These are phyloP conservation scores for Penicillium freii DNA, from an alignment of 2,329 filamentous ascomycete species.

Conservation along the genomic window DNA sequence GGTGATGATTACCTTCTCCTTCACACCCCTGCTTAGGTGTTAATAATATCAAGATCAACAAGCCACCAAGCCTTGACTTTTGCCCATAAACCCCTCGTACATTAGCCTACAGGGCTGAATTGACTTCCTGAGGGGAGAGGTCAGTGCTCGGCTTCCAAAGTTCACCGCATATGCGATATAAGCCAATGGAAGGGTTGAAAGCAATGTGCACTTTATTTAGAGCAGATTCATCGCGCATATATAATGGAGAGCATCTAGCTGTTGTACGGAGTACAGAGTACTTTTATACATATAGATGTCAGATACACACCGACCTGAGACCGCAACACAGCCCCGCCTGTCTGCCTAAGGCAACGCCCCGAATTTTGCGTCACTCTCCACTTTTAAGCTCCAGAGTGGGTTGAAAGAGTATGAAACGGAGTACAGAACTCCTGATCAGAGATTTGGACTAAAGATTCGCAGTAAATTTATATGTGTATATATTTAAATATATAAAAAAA, in stretches of 20 bases:
- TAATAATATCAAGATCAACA: neutral
- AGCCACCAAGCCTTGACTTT: neutral
- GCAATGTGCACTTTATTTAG: too few relatives aligned
- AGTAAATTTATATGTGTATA: neutral
- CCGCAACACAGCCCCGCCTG: slow-evolving; percentile 1
- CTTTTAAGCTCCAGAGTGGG: slow-evolving; percentile 20
- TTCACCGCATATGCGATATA: slow-evolving; percentile 1
- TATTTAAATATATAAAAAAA: neutral
- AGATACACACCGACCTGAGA: neutral
- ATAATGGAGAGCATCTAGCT: neutral
- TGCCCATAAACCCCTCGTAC: neutral
- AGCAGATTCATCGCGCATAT: neutral
- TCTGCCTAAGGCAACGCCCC: neutral
- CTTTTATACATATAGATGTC: neutral
- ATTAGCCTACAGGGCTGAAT: neutral
- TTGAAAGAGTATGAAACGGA: slow-evolving; percentile 9
- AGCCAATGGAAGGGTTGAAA: neutral
- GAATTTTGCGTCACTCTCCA: slow-evolving; percentile 26
- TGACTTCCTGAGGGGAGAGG: neutral
- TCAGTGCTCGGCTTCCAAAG: neutral
- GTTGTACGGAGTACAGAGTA: neutral
- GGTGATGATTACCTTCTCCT: neutral
- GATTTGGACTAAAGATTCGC: neutral
- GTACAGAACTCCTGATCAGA: slow-evolving; percentile 5
- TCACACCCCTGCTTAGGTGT: neutral